Base-by-base conservation (phyloP, 768 basidiomycete genomes). In the Strobilomyces echinocephalus region DNA sequence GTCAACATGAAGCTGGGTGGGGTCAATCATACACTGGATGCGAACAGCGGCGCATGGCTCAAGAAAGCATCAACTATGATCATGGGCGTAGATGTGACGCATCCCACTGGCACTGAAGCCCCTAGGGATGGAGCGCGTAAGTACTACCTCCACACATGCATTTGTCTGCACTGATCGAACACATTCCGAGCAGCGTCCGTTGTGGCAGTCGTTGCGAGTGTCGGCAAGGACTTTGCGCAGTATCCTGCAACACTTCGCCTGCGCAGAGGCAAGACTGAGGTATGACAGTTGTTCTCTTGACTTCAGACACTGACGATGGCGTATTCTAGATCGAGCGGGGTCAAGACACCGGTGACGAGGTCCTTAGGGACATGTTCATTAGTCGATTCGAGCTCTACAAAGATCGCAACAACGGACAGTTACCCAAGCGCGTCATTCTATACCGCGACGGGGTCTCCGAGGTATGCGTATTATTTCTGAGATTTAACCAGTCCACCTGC, bases 361-460 rank as follows among this genome's bases (percentile, higher is more conserved):
- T 73, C 28, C 66, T 82, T 20, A 60, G 58, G 24, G 60, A 69
- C 34, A 81, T 81, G 77, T 77, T 82, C 65, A 62, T 72, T 3
- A 77, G 76, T 50, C 71, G 80, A 15, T 64, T 82, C 24, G 50
- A 69, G 28, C 57, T 71, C 2, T 82, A 71, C 69, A 59, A 61
- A 45, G 50, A 46, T 7, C 69, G 50, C 46, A 76, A 72, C 56
- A 62, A 60, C 1, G 69, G 68, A 4, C 35, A 41, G 20, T 62
- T 81, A 4, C 80, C 80, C 1, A 35, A 66, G 15, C 74, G 79
- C 2, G 67, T 81, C 9, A 58, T 81, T 26, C 69, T 81, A 5
- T 81, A 76, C 57, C 73, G 79, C 2, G 91, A 91, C 63, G 90
- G 90, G 36, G 88, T 91, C 14, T 89, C 88, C 1, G 88, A 91